Evolutionary conservation across 2,329 filamentous ascomycete genomes (phyloP), one percentile per base, ranked within the genome.

Genomic region (Alternaria gaisen): DNA sequence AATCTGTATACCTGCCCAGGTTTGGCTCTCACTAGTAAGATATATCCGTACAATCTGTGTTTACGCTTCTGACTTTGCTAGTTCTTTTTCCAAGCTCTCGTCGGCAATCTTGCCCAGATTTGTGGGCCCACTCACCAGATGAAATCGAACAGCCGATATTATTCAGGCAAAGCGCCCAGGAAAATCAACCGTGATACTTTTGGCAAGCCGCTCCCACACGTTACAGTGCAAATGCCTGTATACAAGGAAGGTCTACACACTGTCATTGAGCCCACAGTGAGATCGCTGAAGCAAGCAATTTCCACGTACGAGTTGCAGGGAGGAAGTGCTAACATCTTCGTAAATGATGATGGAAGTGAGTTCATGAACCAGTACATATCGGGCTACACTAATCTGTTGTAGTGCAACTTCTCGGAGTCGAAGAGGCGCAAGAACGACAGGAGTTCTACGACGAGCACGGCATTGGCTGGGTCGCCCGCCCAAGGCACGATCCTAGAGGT

Each of bases 241-340:
- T 96, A 95, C 82, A 95, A 94, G 77, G 92, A 96, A 77, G 91
- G 92, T 66, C 84, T 96, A 3, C 81, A 81, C 36, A 87, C 83
- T 63, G 92, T 96, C 77, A 93, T 94, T 71, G 86, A 84, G 20
- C 91, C 91, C 8, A 94, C 91, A 0, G 87, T 94, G 70, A 88
- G 88, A 71, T 93, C 91, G 2, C 85, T 94, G 79, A 93, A 93
- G 80, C 89, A 91, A 72, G 82, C 82, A 28, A 84, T 84, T 16
- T 82, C 82, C 1, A 83, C 82, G 11, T 84, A 84, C 63, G 82
- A 84, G 61, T 79, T 83, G 69, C 77, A 82, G 63, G 88, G 88
- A n/a, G 88, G 88, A 8, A 85, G 87, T 1, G 88, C 88, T 26
- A 89, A 86, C 69, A 88, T 91, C 63, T 89, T 90, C 69, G 78